Base-by-base conservation (phyloP, 2,329 filamentous ascomycete genomes). In the Fusarium poae region DNA sequence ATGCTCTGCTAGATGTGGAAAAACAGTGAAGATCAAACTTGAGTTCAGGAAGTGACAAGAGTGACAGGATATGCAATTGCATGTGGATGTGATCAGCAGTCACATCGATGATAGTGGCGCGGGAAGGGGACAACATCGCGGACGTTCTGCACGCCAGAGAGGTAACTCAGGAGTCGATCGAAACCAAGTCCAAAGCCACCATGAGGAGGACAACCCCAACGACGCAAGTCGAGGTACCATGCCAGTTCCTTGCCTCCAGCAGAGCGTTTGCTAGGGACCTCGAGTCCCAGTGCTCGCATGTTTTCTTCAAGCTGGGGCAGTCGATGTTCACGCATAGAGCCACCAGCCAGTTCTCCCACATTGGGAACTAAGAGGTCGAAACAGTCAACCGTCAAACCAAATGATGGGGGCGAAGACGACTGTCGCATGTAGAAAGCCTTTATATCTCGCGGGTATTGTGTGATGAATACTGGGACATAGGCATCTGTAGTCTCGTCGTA, bases 141-240 rank as follows among this genome's bases (percentile, higher is more conserved):
- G 74, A 97, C 88, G 72, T 92, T 97, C 68, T 88, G 86, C 39
- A 95, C 89, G 12, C 94, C 94, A 32, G 91, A 88, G 57, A 97
- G 83, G 80, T 97, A 97, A 75, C 91, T 90, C 72, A 97, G 80
- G 67, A 97, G 85, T 57, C 94, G 88, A 82, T 97, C 94, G 76
- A 97, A 97, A 11, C 94, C 94, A 58, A 97, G 79, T 4, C 94
- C 94, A 77, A 97, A 97, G 1, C 94, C 94, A 42, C 94, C 94
- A 74, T 97, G 94, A 35, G 93, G 93, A 57, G 93, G 92, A 71
- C 91, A 94, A n/a, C 94, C 94, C 87, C 93, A 97, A 70, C 91
- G 89, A 64, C 94, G 89, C 64, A 97, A 85, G 78, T 97, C 94
- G 25, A 93, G 83, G 77, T 97, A 97, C 94, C 94, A 97, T 71